These are phyloP conservation scores for Orbilia quercus DNA, from an alignment of 2,329 filamentous ascomycete species.

Conservation along the genomic window DNA sequence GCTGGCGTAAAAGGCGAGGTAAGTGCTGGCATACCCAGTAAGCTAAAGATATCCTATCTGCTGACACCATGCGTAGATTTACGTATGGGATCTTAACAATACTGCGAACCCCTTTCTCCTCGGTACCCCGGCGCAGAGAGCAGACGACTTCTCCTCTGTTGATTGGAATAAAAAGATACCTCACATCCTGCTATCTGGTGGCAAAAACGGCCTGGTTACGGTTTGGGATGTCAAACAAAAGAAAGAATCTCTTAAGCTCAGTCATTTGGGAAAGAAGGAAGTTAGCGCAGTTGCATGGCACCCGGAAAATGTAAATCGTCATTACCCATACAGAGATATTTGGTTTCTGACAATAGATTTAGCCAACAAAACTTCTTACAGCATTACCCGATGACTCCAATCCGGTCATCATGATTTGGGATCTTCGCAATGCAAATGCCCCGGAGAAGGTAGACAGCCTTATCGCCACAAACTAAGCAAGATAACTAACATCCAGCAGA, in stretches of 20 bases:
- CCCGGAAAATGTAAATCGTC: slow-evolving; percentile 75
- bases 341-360: slow-evolving; percentile 53
- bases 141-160: slow-evolving; percentile 86
- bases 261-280: slow-evolving; percentile 86
- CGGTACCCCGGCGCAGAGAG: slow-evolving; percentile 85
- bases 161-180: slow-evolving; percentile 99
- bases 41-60: too few relatives aligned
- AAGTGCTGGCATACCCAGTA: slow-evolving; percentile 25
- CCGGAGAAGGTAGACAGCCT: slow-evolving; percentile 72
- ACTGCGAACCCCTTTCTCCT: slow-evolving; percentile 86
- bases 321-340: slow-evolving; percentile 4
- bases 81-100: slow-evolving; percentile 93
- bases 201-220: slow-evolving; percentile 91
- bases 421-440: slow-evolving; percentile 93
- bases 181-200: slow-evolving; percentile 94
- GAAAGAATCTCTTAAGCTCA: slow-evolving; percentile 94
- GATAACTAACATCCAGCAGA: slow-evolving; percentile 65
- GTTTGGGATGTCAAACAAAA: slow-evolving; percentile 99
- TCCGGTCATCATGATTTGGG: slow-evolving; percentile 91
- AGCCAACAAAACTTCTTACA: slow-evolving; percentile 89
- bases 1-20: slow-evolving; percentile 91
- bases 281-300: slow-evolving; percentile 98
- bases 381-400: slow-evolving; percentile 89
- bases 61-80: slow-evolving; percentile 73
- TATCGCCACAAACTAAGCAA: slow-evolving; percentile 53